Conservation (phyloP, 208 protist species). For the Acanthamoeba healyi region DNA sequence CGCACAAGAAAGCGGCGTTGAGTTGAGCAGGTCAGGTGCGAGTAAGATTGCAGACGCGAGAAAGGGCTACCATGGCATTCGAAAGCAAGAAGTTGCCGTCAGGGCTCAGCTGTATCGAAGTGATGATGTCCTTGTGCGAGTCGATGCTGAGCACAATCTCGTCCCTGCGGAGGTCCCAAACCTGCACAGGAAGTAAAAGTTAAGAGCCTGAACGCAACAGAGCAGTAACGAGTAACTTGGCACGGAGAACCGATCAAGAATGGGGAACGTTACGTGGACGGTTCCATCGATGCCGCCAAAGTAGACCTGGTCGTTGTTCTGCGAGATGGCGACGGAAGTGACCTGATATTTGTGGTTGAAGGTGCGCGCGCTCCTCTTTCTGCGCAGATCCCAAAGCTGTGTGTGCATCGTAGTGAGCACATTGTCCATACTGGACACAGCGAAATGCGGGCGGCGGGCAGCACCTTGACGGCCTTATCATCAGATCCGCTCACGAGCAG, state of each 20-base stretch:
- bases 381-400: constrained; percentile 84
- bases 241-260: background rate
- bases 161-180: constrained; percentile 85
- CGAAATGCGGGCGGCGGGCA: background rate
- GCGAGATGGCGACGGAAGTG: constrained; percentile 81
- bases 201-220: background rate
- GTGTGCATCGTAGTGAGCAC: background rate
- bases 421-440: background rate
- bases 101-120: constrained; percentile 79
- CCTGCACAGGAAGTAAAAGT: background rate
- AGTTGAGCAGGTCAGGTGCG: background rate
- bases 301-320: constrained; percentile 85
- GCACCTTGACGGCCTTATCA: constrained; percentile 81
- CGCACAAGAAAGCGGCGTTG: background rate
- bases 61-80: constrained; percentile 86
- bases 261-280: constrained; percentile 76
- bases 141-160: constrained; percentile 57
- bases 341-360: constrained; percentile 81
- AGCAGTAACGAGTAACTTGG: background rate
- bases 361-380: background rate
- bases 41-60: too few species aligned
- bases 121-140: constrained; percentile 87
- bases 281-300: constrained; percentile 87
- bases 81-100: constrained; percentile 89
- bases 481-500: constrained; percentile 83